These are phyloP conservation scores for Penicillium paradoxum DNA, from an alignment of 495 filamentous ascomycete genomes.

Conservation along the genomic window DNA sequence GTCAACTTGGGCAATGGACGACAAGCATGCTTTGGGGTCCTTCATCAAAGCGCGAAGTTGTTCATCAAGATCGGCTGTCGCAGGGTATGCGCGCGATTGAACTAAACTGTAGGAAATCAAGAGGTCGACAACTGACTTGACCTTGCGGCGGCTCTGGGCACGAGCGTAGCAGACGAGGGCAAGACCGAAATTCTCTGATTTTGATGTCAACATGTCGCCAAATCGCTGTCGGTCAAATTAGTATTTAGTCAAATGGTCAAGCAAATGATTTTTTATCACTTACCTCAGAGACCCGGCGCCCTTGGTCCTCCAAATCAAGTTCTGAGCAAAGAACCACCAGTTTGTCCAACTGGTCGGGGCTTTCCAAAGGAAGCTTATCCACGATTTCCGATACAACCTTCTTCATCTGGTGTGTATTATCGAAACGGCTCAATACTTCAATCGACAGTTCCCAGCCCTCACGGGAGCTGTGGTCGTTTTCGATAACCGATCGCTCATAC, in stretches of 20 bases:
- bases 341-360: conserved; percentile 64
- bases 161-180: conserved; percentile 83
- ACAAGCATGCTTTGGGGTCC: conserved; percentile 61
- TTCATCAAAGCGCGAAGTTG: conserved; percentile 60
- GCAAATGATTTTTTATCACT: conserved; percentile 19
- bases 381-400: conserved; percentile 64
- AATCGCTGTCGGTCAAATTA: conserved; percentile 53
- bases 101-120: conserved; percentile 81
- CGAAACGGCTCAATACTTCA: conserved; percentile 67
- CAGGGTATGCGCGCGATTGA: conserved; percentile 73
- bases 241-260: not conserved
- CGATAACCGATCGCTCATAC: conserved; percentile 39
- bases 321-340: conserved; percentile 65
- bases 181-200: conserved; percentile 68
- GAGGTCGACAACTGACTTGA: conserved; percentile 76
- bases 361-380: conserved; percentile 56
- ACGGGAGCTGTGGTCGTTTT: conserved; percentile 35
- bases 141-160: conserved; percentile 65
- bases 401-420: conserved; percentile 58
- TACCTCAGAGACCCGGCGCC: conserved; percentile 71
- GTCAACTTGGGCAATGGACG: conserved; percentile 60
- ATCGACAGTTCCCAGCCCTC: conserved; percentile 87
- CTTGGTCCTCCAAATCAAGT: conserved; percentile 64
- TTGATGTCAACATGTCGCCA: conserved; percentile 62
- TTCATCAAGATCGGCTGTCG: conserved; percentile 59